Conservation (phyloP, 805 yeast genomes). For the Debaryomyces tyrocola region DNA sequence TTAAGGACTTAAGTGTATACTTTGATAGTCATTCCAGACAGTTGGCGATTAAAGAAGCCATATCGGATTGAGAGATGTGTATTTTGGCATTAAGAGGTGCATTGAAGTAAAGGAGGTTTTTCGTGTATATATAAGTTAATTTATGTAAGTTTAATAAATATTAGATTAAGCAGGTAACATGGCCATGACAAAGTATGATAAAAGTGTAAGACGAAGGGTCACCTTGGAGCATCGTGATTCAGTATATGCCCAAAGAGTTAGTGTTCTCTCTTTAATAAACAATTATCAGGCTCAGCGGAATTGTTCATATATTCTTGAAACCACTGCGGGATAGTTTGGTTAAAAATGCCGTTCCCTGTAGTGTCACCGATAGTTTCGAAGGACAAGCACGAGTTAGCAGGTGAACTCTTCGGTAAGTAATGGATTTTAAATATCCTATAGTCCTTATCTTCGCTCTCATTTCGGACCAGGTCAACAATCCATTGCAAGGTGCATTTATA, state of each 20-base stretch:
- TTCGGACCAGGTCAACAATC: slow-evolving; percentile 5
- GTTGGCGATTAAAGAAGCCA: slow-evolving; percentile 71
- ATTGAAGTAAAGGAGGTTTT: no score
- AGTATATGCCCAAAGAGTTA: no score
- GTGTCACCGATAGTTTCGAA: neutral
- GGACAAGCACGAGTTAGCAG: neutral
- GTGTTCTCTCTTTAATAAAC: neutral
- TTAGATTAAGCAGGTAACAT: no score
- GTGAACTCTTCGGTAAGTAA: neutral
- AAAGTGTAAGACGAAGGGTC: neutral
- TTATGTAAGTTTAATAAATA: no score
- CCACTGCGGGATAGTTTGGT: slow-evolving; percentile 15
- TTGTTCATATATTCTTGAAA: slow-evolving; percentile 10
- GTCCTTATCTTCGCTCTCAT: neutral
- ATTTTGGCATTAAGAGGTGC: no score
- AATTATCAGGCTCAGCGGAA: neutral
- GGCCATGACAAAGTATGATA: no score
- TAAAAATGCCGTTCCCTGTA: slow-evolving; percentile 1
- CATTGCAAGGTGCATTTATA: slow-evolving; percentile 13
- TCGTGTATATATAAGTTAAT: no score
- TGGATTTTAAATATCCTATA: neutral
- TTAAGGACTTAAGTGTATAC: slow-evolving; percentile 61
- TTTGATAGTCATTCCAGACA: slow-evolving; percentile 84
- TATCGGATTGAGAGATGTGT: slow-evolving; percentile 23
- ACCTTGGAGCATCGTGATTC: neutral